These are phyloP conservation scores for Yamadazyma membranifaciens DNA, from an alignment of 1,139 yeast species.

Conservation along the genomic window DNA sequence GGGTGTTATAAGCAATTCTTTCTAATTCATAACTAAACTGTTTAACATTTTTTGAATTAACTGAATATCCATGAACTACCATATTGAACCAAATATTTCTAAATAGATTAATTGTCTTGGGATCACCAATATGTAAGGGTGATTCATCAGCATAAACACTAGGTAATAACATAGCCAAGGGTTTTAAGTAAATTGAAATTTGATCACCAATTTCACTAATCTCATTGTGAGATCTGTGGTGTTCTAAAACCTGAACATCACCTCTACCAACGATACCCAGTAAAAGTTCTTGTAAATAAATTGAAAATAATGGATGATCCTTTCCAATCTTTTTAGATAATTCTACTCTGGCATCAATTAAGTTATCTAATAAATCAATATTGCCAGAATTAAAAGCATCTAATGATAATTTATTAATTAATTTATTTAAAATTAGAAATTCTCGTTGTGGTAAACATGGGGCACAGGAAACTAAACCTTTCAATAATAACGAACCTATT, in stretches of 20 bases:
- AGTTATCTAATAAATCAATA: slow-evolving; percentile 30
- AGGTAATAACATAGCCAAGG: slow-evolving; percentile 77
- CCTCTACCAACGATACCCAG: slow-evolving; percentile 73
- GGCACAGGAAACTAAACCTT: slow-evolving; percentile 59
- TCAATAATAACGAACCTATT: slow-evolving; percentile 44
- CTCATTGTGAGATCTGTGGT: slow-evolving; percentile 78
- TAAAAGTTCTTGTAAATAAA: slow-evolving; percentile 66
- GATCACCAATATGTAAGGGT: slow-evolving; percentile 40
- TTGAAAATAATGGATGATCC: slow-evolving; percentile 47
- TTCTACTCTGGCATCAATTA: slow-evolving; percentile 48
- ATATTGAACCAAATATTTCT: slow-evolving; percentile 93
- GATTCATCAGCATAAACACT: slow-evolving; percentile 39
- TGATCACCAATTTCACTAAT: slow-evolving; percentile 76
- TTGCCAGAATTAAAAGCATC: slow-evolving; percentile 36
- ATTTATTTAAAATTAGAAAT: slow-evolving; percentile 51
- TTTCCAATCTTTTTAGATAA: slow-evolving; percentile 47
- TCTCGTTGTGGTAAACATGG: slow-evolving; percentile 60
- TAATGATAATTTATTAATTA: slow-evolving; percentile 39
- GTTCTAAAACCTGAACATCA: slow-evolving; percentile 76
- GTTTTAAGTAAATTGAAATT: slow-evolving; percentile 65
- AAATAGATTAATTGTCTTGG: slow-evolving; percentile 56
- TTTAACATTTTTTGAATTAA: slow-evolving; percentile 54
- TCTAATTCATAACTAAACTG: slow-evolving; percentile 49
- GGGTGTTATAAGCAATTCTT: slow-evolving; percentile 81
- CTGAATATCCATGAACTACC: slow-evolving; percentile 85